These are phyloP conservation scores for Immersiella caudata DNA, from an alignment of 495 filamentous ascomycete species.

Conservation along the genomic window DNA sequence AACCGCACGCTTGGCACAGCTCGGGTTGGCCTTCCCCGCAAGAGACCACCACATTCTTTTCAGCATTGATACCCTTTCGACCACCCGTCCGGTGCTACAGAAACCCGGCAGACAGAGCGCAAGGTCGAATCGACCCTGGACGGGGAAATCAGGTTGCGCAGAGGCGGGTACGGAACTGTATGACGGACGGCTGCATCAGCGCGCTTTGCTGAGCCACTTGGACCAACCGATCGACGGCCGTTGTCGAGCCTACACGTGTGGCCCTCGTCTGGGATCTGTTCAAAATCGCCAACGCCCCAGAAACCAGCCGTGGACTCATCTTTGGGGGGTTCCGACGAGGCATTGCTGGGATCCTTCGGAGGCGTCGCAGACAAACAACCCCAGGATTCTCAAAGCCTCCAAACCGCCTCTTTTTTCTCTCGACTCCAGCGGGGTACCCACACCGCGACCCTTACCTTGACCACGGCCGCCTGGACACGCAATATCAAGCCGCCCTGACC, in stretches of 20 bases:
- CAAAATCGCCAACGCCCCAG: slow-evolving; percentile 5
- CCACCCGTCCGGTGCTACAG: slow-evolving; percentile 17
- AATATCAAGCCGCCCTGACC: slow-evolving; percentile 28
- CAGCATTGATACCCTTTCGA: slow-evolving; percentile 28
- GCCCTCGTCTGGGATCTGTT: neutral
- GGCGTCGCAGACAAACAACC: slow-evolving; percentile 18
- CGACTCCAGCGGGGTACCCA: slow-evolving; percentile 14
- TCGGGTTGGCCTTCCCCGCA: slow-evolving; percentile 11
- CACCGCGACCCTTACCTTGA: neutral
- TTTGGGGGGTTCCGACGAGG: slow-evolving; percentile 7
- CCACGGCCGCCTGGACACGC: slow-evolving; percentile 22
- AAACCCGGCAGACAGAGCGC: slow-evolving; percentile 22
- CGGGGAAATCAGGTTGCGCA: slow-evolving; percentile 3
- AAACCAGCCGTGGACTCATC: neutral
- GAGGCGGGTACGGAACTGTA: slow-evolving; percentile 10
- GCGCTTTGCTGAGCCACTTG: slow-evolving; percentile 17
- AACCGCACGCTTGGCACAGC: slow-evolving; percentile 17
- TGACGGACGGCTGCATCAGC: slow-evolving; percentile 19
- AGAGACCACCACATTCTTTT: slow-evolving; percentile 11
- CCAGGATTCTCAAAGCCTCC: neutral
- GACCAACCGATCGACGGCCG: slow-evolving; percentile 20
- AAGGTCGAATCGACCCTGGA: slow-evolving; percentile 8
- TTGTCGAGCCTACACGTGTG: neutral
- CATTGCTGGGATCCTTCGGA: slow-evolving; percentile 1
- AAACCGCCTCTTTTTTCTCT: neutral